Evolutionary conservation across 2,329 filamentous ascomycete genomes (phyloP).

Genomic region (Phyllachora maydis): DNA sequence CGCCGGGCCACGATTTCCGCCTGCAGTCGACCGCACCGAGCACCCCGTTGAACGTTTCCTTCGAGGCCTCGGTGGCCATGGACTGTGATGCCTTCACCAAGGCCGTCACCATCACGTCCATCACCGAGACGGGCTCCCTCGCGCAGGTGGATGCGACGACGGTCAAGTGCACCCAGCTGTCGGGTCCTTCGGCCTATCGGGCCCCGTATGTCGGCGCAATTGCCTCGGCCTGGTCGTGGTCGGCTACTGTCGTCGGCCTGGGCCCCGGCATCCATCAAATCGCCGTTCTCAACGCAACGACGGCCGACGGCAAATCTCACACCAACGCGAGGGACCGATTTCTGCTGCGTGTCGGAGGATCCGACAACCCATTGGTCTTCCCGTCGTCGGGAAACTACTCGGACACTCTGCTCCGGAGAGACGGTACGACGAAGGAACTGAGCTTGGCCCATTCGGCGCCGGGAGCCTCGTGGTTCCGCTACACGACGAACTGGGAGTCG

Average conservation of each 20-base stretch:
- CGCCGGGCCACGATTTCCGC: constrained; percentile 37
- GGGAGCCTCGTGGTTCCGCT: constrained; percentile 40
- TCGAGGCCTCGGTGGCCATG: constrained; percentile 39
- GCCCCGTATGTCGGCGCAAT: constrained; percentile 1
- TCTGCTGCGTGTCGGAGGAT: constrained; percentile 30
- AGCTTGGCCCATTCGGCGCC: constrained; percentile 32
- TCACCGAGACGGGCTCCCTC: constrained; percentile 14
- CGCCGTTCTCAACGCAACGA: constrained; percentile 30
- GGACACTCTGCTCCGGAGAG: constrained; percentile 20
- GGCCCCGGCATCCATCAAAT: constrained; percentile 37
- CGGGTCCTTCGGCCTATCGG: constrained; percentile 1
- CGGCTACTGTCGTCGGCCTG: constrained; percentile 11
- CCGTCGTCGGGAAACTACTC: constrained; percentile 28
- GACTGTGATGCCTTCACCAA: constrained; percentile 28
- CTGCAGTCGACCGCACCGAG: constrained; percentile 20
- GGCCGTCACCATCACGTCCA: constrained; percentile 27
- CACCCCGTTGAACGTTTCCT: constrained; percentile 17
- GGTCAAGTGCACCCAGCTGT: constrained; percentile 19
- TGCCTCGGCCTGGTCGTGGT: constrained; percentile 2
- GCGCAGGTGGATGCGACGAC: constrained; percentile 17
- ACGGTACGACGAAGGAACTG: constrained; percentile 15
- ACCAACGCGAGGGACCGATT: constrained; percentile 36
- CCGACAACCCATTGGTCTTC: constrained; percentile 37
- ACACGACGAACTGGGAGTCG: constrained; percentile 37
- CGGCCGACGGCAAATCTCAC: constrained; percentile 13